These are phyloP conservation scores for Podaxis rugospora DNA, from an alignment of 768 basidiomycete genomes.

Conservation along the genomic window DNA sequence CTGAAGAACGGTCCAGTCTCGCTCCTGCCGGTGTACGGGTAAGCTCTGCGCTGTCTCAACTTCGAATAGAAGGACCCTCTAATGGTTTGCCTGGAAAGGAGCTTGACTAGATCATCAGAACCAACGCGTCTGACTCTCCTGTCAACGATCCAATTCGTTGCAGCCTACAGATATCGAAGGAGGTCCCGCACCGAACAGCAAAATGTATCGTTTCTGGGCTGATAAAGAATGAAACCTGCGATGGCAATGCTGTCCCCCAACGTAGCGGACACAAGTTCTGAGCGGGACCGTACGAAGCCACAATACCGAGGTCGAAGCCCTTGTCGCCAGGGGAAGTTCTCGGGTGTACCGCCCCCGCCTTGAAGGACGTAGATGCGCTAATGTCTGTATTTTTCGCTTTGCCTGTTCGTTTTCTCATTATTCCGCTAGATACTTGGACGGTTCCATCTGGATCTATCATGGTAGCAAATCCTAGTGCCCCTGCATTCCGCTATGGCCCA, in stretches of 20 bases:
- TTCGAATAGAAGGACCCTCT: conserved; percentile 54
- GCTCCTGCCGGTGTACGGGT: conserved; percentile 44
- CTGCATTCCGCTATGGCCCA: conserved; percentile 97
- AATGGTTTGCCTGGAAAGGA: not conserved
- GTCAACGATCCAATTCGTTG: conserved; percentile 96
- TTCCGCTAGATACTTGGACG: conserved; percentile 78
- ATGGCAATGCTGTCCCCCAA: conserved; percentile 2
- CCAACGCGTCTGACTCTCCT: conserved; percentile 84
- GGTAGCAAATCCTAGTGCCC: conserved; percentile 94
- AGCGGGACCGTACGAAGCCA: conserved; percentile 66
- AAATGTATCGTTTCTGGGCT: conserved; percentile 10
- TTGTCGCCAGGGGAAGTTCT: conserved; percentile 95
- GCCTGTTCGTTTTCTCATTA: not conserved
- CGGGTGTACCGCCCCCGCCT: conserved; percentile 90
- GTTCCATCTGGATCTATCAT: conserved; percentile 97
- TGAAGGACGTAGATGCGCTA: conserved; percentile 80
- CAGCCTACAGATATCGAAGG: conserved; percentile 86
- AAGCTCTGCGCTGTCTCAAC: conserved; percentile 41
- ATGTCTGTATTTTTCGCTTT: conserved; percentile 51
- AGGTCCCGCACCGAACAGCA: conserved; percentile 51
- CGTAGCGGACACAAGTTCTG: conserved; percentile 28
- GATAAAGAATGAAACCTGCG: conserved; percentile 9
- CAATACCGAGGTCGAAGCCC: conserved; percentile 84
- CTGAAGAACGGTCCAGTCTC: conserved; percentile 40
- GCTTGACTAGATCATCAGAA: conserved; percentile 12